Conservation (phyloP, 202 grass and related monocot species). For the Panicum virgatum region DNA sequence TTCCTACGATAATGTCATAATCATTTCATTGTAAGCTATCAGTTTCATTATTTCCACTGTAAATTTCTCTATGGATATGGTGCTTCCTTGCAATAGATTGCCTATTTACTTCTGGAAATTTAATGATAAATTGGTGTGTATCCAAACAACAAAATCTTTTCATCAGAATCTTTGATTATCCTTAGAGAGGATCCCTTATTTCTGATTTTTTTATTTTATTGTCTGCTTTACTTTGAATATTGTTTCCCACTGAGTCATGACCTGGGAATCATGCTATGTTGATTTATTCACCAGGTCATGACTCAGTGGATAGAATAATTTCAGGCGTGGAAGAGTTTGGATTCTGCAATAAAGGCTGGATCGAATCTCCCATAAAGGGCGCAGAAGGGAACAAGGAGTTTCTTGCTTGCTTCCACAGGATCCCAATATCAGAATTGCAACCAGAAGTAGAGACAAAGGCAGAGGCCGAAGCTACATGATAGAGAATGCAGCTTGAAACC, state of each 20-base stretch:
- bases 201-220: background rate
- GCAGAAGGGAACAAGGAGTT: constrained; percentile 93
- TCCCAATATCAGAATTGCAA: background rate
- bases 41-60: background rate
- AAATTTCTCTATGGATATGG: background rate
- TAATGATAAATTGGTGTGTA: background rate
- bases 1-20: background rate
- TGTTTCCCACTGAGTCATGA: background rate
- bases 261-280: background rate
- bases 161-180: background rate
- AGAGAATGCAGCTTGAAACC: background rate
- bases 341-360: constrained; percentile 80
- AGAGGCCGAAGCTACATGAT: constrained; percentile 4
- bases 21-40: background rate
- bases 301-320: constrained; percentile 84
- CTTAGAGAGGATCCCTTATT: background rate
- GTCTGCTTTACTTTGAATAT: background rate
- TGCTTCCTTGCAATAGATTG: background rate
- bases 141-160: background rate
- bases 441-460: background rate
- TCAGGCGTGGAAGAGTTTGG: constrained; percentile 83
- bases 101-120: background rate
- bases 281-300: constrained; percentile 53
- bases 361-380: constrained; percentile 86
- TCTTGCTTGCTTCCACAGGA: constrained; percentile 81